Base-by-base conservation (phyloP, 768 basidiomycete species). In the Kwoniella botswanensis region DNA sequence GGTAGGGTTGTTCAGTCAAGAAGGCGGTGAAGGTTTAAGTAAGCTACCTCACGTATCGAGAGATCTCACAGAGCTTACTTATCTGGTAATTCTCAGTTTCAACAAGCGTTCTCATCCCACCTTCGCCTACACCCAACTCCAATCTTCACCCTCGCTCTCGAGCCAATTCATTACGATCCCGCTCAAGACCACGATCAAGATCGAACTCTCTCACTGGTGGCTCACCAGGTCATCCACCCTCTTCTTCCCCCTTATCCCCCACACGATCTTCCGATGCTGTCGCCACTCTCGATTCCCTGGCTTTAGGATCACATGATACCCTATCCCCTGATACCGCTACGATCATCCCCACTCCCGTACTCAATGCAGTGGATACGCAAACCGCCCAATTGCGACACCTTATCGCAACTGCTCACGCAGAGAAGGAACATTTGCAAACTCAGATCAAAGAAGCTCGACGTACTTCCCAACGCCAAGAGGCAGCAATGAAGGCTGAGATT, bases 391-490 rank as follows among this genome's bases (percentile, higher is more conserved):
- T 96, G 2, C 88, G 90, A 57, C 88, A 90, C 64, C 86, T 88
- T 10, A 88, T 95, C n/a, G 84, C 88, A 1, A 72, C 87, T 5
- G 85, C 92, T 22, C 87, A 87, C 63, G 77, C 87, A 0, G 92
- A 96, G 72, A 90, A 90, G 61, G 89, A 91, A 12, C 85, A 88
- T 1, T 86, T 97, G 17, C 86, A 89, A 4, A 75, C 87, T 0
- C 87, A 90, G 13, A 88, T 98, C 74, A 96, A 94, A 81, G 84
- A 90, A 21, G 88, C 91, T 0, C 88, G 94, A 55, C 88, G 90
- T 12, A 93, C 95, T 57, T 87, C 91, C 0, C 93, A 95, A 78
- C 92, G 93, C 74, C 89, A 91, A 0, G 91, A 95, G 64, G 89
- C 93, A 0, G 88, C 89, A 5, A 86, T 96, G 24, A 91, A 92